phyloP scores from a whole-genome alignment of 2,329 filamentous ascomycete species.

The Sarocladium strictum region DNA sequence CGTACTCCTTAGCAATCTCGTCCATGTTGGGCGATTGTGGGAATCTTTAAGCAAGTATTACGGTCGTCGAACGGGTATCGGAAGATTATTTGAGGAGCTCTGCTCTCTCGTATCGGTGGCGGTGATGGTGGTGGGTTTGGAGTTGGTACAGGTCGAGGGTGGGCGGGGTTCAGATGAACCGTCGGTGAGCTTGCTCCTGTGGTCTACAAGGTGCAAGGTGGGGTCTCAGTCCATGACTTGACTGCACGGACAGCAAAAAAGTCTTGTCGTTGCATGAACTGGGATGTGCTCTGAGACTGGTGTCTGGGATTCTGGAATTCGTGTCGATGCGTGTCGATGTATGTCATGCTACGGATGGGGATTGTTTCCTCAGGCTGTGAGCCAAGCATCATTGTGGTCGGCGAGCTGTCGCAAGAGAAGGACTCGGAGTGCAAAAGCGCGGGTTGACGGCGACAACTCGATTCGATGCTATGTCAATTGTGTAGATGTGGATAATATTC shows the following conservation, averaged over 20 bases:
- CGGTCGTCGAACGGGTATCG: conserved; percentile 10
- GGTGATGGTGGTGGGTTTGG: conserved; percentile 7
- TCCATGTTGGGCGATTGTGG: conserved; percentile 61
- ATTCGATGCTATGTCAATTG: background rate
- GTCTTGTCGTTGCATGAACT: background rate
- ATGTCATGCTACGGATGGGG: background rate
- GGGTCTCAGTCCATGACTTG: conserved; percentile 1
- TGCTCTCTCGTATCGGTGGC: conserved; percentile 4
- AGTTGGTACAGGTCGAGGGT: conserved; percentile 4
- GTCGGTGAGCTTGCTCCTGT: conserved; percentile 6
- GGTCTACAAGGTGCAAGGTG: conserved; percentile 4
- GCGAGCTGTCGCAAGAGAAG: no score
- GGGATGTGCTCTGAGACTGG: background rate
- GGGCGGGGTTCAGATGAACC: conserved; percentile 10
- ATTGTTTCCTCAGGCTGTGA: no score
- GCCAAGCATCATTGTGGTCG: no score
- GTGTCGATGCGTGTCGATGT: background rate
- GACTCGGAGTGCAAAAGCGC: background rate
- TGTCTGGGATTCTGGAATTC: background rate
- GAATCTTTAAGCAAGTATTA: conserved; percentile 10
- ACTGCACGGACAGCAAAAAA: background rate
- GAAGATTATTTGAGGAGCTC: conserved; percentile 8
- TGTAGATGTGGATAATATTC: background rate
- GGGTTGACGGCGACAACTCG: background rate
- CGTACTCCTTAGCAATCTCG: conserved; percentile 97